Evolutionary conservation across 2,329 filamentous ascomycete species (phyloP).

Genomic region (Graphiopsis chlorocephala): DNA sequence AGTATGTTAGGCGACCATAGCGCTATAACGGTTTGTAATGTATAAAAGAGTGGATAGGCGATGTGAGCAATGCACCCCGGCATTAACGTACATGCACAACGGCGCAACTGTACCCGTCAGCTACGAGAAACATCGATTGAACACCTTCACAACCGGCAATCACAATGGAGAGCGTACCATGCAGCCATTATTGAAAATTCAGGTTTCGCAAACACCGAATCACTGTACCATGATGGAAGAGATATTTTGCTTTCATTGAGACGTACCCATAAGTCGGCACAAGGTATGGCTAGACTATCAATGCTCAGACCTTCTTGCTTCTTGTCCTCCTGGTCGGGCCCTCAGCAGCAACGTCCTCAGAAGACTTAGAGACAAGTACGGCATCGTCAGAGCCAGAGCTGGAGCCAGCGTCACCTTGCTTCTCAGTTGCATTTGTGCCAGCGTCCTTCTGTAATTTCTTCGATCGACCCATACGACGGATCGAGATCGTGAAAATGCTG

Average conservation of each 20-base stretch:
- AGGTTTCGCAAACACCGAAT: neutral
- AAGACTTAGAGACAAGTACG: constrained; percentile 16
- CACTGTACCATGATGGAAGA: neutral
- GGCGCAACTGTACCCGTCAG: too few species aligned
- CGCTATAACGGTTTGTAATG: too few species aligned
- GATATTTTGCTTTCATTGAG: neutral
- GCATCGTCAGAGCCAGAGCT: constrained; percentile 18
- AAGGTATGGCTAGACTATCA: neutral
- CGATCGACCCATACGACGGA: constrained; percentile 10
- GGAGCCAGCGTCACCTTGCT: neutral
- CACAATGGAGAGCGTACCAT: neutral
- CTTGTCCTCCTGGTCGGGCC: neutral
- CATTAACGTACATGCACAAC: too few species aligned
- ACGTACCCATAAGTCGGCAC: neutral
- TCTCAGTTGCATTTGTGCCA: neutral
- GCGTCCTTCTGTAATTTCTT: neutral
- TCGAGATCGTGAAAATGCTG: constrained; percentile 15
- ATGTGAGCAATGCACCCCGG: too few species aligned
- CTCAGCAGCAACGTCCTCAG: neutral
- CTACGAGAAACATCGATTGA: too few species aligned
- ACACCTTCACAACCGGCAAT: too few species aligned
- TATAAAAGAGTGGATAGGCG: too few species aligned
- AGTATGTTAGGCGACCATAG: too few species aligned
- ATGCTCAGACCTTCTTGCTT: constrained; percentile 9
- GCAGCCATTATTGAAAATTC: too few species aligned